Base-by-base conservation (phyloP, 2,329 filamentous ascomycete genomes). In the Cylindrodendrum hubeiense region DNA sequence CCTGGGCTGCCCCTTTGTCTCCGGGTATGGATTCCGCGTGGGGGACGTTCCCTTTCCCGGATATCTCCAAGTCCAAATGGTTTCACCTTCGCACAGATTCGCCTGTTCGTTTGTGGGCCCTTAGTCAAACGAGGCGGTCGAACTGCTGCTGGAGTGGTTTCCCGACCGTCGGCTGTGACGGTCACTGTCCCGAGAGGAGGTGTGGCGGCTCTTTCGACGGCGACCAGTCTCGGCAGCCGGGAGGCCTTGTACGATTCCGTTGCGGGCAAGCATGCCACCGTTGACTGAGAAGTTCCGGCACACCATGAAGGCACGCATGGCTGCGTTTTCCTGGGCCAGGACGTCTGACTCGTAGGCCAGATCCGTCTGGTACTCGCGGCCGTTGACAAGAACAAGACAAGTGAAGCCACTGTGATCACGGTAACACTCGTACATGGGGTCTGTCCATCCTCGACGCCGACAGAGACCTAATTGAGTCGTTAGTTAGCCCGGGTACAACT, bases 211-310 rank as follows among this genome's bases (percentile, higher is more conserved):
- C 79, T 86, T 86, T 71, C 82, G 78, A 65, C 84, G 82, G 71
- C 83, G 86, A 75, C 80, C 80, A 66, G 76, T 80, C 60, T 87
- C 81, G 70, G 84, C 83, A 60, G 84, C 87, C 15, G 89, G 89
- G 39, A 91, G 83, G 53, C 89, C 89, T 79, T 91, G 89, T 68
- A 91, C 88, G 67, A 91, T 90, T 46, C 89, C 89, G 75, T 91
- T 91, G 69, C 89, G 87, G 67, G 89, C 89, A 68, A 91, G 84
- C 94, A 97, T 97, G 78, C 95, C 95, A 75, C 97, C 94, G 78
- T 97, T 98, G 80, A 97, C 93, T 60, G 94, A 97, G 83, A 98
- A 98, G 86, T 97, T 97, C 70, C 94, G 92, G 85, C 95, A 98
- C 72, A 98, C 96, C 89, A 97, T 95, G 82, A 97, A 98, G 63